Conservation (phyloP, 2,329 filamentous ascomycete genomes). For the Neoascochyta sp. region DNA sequence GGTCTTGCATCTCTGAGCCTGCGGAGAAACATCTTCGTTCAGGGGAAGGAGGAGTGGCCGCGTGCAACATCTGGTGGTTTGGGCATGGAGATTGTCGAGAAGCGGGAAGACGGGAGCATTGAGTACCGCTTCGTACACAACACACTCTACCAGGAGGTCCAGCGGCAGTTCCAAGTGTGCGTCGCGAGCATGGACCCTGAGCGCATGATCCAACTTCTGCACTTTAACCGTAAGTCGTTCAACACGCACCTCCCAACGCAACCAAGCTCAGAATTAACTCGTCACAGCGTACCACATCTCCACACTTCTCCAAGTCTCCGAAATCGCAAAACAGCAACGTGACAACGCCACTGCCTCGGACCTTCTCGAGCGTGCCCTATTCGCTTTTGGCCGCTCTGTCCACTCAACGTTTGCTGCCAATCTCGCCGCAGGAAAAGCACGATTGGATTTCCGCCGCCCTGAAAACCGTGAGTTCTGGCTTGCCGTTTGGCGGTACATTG, state of each 20-base stretch:
- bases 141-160: slow-evolving; percentile 66
- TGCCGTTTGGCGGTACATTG: slow-evolving; percentile 82
- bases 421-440: slow-evolving; percentile 72
- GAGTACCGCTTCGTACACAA: slow-evolving; percentile 80
- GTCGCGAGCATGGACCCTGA: slow-evolving; percentile 85
- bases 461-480: slow-evolving; percentile 95
- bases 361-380: slow-evolving; percentile 83
- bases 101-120: slow-evolving; percentile 54
- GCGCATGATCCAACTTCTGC: slow-evolving; percentile 71
- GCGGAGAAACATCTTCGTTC: slow-evolving; percentile 77
- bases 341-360: slow-evolving; percentile 84
- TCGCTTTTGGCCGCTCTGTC: slow-evolving; percentile 85
- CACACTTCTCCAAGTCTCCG: slow-evolving; percentile 87
- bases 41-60: slow-evolving; percentile 86
- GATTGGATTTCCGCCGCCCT: slow-evolving; percentile 73
- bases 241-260: not conserved
- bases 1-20: slow-evolving; percentile 68
- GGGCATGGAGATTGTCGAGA: slow-evolving; percentile 69
- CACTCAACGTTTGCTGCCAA: slow-evolving; percentile 77
- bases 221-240: slow-evolving; percentile 57
- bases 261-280: slow-evolving; percentile 13
- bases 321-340: slow-evolving; percentile 85
- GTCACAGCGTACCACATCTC: slow-evolving; percentile 80
- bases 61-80: slow-evolving; percentile 73
- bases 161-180: slow-evolving; percentile 70